Conservation (phyloP, 768 basidiomycete genomes). For the Mycena amicta region DNA sequence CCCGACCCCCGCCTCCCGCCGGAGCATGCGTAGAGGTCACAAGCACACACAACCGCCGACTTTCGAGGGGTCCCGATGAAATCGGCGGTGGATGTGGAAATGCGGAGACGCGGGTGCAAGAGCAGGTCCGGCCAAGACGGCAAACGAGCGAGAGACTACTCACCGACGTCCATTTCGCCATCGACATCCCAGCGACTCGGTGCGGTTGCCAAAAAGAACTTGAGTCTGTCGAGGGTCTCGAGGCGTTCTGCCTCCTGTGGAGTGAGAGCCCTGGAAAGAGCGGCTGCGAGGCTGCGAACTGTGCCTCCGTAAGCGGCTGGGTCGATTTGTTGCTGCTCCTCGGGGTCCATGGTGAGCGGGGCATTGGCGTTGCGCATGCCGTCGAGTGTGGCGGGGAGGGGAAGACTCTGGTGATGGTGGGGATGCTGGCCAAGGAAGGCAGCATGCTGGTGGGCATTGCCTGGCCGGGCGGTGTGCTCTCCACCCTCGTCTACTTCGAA, state of each 20-base stretch:
- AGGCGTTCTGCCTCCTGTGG: conserved; percentile 69
- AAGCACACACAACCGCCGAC: background rate
- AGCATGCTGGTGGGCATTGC: conserved; percentile 48
- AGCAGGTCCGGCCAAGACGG: background rate
- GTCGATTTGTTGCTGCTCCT: conserved; percentile 4
- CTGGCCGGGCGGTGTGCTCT: conserved; percentile 51
- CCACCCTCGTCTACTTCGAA: conserved; percentile 29
- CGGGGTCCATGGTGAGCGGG: conserved; percentile 15
- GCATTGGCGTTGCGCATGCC: conserved; percentile 1
- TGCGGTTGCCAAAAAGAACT: conserved; percentile 87
- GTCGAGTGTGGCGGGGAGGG: conserved; percentile 12
- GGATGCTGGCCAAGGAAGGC: conserved; percentile 41
- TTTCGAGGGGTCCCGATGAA: too few relatives aligned
- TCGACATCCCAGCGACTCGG: conserved; percentile 68
- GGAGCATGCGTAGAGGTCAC: too few relatives aligned
- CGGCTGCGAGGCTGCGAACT: conserved; percentile 23
- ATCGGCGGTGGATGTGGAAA: too few relatives aligned
- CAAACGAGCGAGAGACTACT: background rate
- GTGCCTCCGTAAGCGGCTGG: conserved; percentile 5
- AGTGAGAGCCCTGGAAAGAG: conserved; percentile 61
- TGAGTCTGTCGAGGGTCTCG: conserved; percentile 78
- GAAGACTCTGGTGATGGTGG: conserved; percentile 14
- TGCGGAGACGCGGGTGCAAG: too few relatives aligned
- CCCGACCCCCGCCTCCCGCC: too few relatives aligned
- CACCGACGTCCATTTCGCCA: conserved; percentile 1